Percentiles rank a stretch among this genome's conserved stretches.
phyloP scores from a whole-genome alignment of 208 protist species.

The Leptomonas pyrrhocoris region DNA sequence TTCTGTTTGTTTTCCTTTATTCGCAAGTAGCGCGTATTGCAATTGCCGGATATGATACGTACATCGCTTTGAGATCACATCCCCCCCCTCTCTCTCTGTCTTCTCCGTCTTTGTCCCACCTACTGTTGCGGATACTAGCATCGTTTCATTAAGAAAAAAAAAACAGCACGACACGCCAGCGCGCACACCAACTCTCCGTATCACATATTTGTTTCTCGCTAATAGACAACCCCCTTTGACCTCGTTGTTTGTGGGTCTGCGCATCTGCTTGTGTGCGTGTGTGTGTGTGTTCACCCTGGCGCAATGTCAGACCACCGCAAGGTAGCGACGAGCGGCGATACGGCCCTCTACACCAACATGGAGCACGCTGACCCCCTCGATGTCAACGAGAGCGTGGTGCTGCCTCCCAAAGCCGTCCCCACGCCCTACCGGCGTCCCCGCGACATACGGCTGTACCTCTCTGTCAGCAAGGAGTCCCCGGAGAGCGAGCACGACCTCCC shows the following conservation, averaged over 20 bases:
- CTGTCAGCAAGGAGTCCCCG: background rate
- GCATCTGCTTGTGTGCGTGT: background rate
- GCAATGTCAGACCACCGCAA: background rate
- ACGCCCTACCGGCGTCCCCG: slow-evolving; percentile 3
- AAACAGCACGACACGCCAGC: too few species aligned
- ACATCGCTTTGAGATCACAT: background rate
- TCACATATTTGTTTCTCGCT: too few species aligned
- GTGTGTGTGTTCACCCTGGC: background rate
- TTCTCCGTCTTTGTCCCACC: too few species aligned
- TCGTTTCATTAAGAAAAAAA: too few species aligned
- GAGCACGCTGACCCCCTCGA: slow-evolving; percentile 6
- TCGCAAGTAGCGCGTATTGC: too few species aligned
- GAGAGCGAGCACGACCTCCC: background rate
- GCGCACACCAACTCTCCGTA: too few species aligned
- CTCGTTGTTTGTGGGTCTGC: background rate
- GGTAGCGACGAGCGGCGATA: background rate
- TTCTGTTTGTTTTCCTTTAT: background rate
- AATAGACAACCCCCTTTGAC: too few species aligned
- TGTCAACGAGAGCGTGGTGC: slow-evolving; percentile 22
- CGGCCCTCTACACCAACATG: slow-evolving; percentile 14
- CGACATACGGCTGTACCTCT: slow-evolving; percentile 15
- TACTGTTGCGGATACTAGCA: background rate
- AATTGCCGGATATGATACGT: too few species aligned
- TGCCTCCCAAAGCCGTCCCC: slow-evolving; percentile 15
- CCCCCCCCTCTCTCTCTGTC: too few species aligned